phyloP scores from a whole-genome alignment of 1,284 basidiomycete genomes.

The Trichosporon asahii region DNA sequence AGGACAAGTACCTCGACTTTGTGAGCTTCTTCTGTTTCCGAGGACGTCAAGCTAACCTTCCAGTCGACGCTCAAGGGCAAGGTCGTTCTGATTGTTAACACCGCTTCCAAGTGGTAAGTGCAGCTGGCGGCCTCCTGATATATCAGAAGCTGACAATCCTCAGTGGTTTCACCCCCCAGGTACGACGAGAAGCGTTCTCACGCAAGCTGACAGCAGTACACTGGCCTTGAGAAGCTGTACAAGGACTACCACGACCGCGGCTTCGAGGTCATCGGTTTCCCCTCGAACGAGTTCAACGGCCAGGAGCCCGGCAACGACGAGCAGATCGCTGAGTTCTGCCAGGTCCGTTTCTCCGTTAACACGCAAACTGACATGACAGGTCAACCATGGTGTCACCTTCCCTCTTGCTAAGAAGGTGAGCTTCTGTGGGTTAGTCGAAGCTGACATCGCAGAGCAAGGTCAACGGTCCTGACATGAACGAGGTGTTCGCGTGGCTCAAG shows the following conservation, averaged over 20 bases:
- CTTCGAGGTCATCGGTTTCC: slow-evolving; percentile 55
- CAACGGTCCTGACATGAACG: slow-evolving; percentile 72
- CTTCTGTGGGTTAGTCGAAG: slow-evolving; percentile 44
- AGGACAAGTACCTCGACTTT: slow-evolving; percentile 43
- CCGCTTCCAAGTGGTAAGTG: slow-evolving; percentile 55
- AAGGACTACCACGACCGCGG: slow-evolving; percentile 55
- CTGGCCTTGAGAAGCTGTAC: slow-evolving; percentile 55
- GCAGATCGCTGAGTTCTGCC: slow-evolving; percentile 59
- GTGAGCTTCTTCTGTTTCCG: slow-evolving; percentile 31
- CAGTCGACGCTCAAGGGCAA: slow-evolving; percentile 54
- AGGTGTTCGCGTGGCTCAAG: slow-evolving; percentile 85
- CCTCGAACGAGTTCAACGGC: slow-evolving; percentile 53
- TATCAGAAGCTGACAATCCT: slow-evolving; percentile 14
- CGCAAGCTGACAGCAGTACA: slow-evolving; percentile 43
- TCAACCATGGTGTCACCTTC: slow-evolving; percentile 79
- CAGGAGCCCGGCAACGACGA: slow-evolving; percentile 75
- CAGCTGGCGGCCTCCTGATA: neutral
- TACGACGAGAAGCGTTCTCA: slow-evolving; percentile 16
- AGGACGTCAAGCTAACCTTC: neutral
- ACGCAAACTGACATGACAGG: slow-evolving; percentile 23
- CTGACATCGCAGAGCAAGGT: slow-evolving; percentile 68
- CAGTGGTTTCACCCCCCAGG: slow-evolving; percentile 49
- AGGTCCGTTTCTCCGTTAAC: slow-evolving; percentile 43
- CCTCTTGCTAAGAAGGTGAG: slow-evolving; percentile 72
- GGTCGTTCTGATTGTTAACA: slow-evolving; percentile 57